Evolutionary conservation across 1,284 basidiomycete species (phyloP), one percentile per base, ranked within the genome.

Genomic region (Moesziomyces antarcticus): DNA sequence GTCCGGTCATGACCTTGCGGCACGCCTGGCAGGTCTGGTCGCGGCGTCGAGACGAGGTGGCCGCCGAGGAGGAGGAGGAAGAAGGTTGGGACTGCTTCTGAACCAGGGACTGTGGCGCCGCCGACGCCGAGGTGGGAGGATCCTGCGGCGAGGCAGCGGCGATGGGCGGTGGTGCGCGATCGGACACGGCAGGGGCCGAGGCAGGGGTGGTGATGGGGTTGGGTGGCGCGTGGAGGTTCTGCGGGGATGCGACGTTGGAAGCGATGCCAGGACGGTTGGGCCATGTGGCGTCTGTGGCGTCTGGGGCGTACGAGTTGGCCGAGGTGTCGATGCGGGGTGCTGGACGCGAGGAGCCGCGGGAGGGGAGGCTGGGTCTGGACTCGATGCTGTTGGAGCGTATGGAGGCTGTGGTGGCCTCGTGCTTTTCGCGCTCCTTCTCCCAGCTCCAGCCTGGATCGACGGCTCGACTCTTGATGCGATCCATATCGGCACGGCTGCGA

Each of bases 1-100:
- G 94, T 14, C 95, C 95, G 61, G 93, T 91, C 91, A 94, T 85
- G 35, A 80, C 80, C 47, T 76, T 77, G 25, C 60, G 58, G 48
- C 82, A 84, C 16, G 76, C 77, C 18, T 75, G 66, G 45, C 82
- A 84, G 21, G 50, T 57, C 55, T 83, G 82, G 50, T 82, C 81
- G 22, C 65, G 66, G 20, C 62, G 57, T 48, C 50, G 57, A 0
- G 62, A 57, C 16, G 56, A 42, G 24, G 45, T 56, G 27, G 37
- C 53, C 20, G 64, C 45, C 11, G 48, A 20, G 14, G 57, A 43
- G 10, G 55, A 25, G 14, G 48, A 25, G 14, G 57, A 43, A 5
- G 55, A 25, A 11, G 64, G 33, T 16, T 50, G 68, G 18, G 53
- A 47, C 24, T 35, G 53, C 42, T 25, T 43, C n/a, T 40, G 64